Evolutionary conservation across 2,329 filamentous ascomycete species (phyloP), one percentile per base, ranked within the genome.

Genomic region (Coniochaeta prunicola): DNA sequence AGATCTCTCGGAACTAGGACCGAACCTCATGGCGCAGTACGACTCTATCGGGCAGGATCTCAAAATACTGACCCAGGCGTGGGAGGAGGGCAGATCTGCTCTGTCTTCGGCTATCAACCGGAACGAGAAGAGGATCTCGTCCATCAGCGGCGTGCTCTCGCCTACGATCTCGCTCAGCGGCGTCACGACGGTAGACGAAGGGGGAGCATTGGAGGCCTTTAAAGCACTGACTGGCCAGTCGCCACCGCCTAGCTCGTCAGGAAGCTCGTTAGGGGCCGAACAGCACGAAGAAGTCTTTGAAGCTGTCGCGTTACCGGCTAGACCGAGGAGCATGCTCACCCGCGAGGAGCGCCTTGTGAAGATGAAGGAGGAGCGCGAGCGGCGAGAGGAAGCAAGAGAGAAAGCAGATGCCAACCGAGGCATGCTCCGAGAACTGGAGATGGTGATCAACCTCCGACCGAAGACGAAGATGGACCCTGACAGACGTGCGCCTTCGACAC

Each of bases 371-470:
- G 93, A 97, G 50, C 83, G 93, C 59, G 86, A 86, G 58, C 84
- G 84, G 62, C 89, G 90, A 69, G 88, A 89, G 21, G 79, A 85
- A 42, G 77, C 86, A 42, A 84, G 86, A 58, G 90, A 92, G 65
- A 88, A 89, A 68, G 78, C 85, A 50, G 91, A 97, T 62, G 89
- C 91, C 12, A 96, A 86, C 63, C 90, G 87, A 48, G 91, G 89
- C 65, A 96, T 99, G 91, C 81, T 99, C 63, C 87, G 89, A 63
- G 94, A 99, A 74, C 80, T 99, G 60, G 91, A 97, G 76, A 93
- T 90, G 64, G 85, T 99, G 61, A 96, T 97, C 70, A 84, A 79
- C 69, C 73, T 79, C 34, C 72, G 78, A 28, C 78, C 78, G 7
- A 70, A 67, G 59, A 63, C 64, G 45, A 53, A 73, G 76, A 48